phyloP scores from a whole-genome alignment of 2,329 filamentous ascomycete genomes.

The Metarhizium album region DNA sequence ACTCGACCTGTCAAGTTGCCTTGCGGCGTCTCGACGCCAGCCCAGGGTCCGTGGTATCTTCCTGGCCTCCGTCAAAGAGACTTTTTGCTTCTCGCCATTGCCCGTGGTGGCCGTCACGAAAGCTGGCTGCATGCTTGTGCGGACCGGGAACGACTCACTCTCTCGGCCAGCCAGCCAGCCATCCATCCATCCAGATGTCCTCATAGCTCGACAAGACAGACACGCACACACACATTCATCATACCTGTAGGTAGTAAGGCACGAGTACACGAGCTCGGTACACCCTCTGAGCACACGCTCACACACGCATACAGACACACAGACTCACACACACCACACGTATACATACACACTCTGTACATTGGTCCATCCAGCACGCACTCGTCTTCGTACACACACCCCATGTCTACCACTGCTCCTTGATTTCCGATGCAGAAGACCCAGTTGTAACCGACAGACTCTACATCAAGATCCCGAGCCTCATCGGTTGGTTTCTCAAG shows the following conservation, averaged over 20 bases:
- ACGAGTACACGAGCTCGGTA: not conserved
- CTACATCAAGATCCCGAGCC: slow-evolving; percentile 19
- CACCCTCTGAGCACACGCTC: not conserved
- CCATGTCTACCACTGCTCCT: slow-evolving; percentile 9
- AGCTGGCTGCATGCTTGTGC: not conserved
- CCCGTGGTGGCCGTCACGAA: not conserved
- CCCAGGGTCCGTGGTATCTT: slow-evolving; percentile 1
- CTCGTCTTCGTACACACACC: slow-evolving; percentile 19
- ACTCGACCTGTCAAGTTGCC: slow-evolving; percentile 2
- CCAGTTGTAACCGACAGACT: slow-evolving; percentile 17
- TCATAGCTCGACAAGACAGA: not conserved
- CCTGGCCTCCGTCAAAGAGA: slow-evolving; percentile 2
- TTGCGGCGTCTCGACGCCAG: slow-evolving; percentile 7
- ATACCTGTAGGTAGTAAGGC: not conserved
- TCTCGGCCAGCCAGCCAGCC: too few species aligned
- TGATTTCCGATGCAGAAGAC: slow-evolving; percentile 17
- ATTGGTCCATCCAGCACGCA: slow-evolving; percentile 6
- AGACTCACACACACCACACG: not conserved
- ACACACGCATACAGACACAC: not conserved
- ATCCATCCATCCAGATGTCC: not conserved
- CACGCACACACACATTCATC: too few species aligned
- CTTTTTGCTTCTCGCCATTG: not conserved
- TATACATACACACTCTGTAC: too few species aligned
- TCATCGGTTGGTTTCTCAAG: slow-evolving; percentile 13
- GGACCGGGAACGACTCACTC: not conserved